Percentiles rank a stretch among this genome's conserved stretches.
Conservation (phyloP, 768 basidiomycete genomes). For the Suillus paluster region DNA sequence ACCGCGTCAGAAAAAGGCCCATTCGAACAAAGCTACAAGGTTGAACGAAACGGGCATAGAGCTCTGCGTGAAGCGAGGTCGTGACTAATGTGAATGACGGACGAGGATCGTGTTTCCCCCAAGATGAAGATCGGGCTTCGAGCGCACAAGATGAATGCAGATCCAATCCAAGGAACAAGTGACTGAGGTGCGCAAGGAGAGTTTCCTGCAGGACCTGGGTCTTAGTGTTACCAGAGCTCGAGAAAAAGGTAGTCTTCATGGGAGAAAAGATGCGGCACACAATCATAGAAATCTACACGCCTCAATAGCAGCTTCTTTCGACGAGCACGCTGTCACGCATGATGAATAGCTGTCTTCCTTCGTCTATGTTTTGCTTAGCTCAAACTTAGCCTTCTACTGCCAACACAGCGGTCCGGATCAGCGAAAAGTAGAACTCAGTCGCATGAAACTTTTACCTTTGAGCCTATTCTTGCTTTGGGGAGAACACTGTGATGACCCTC, state of each 20-base stretch:
- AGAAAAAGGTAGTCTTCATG: not conserved
- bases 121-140: no score
- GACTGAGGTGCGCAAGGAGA: not conserved
- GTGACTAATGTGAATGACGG: no score
- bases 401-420: not conserved
- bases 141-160: not conserved
- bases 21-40: no score
- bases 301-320: not conserved
- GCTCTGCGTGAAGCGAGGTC: no score
- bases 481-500: slow-evolving; percentile 74
- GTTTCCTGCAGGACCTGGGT: not conserved
- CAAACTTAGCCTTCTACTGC: not conserved
- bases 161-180: not conserved
- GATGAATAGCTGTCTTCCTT: no score
- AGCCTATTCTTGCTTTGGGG: slow-evolving; percentile 21
- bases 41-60: no score
- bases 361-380: not conserved
- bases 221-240: not conserved
- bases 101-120: no score
- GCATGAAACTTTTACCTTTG: not conserved
- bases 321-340: not conserved
- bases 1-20: no score
- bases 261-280: not conserved
- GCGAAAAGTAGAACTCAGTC: not conserved
- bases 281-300: not conserved